phyloP scores from a whole-genome alignment of 345 rosid species.

The Aquilaria malaccensis region DNA sequence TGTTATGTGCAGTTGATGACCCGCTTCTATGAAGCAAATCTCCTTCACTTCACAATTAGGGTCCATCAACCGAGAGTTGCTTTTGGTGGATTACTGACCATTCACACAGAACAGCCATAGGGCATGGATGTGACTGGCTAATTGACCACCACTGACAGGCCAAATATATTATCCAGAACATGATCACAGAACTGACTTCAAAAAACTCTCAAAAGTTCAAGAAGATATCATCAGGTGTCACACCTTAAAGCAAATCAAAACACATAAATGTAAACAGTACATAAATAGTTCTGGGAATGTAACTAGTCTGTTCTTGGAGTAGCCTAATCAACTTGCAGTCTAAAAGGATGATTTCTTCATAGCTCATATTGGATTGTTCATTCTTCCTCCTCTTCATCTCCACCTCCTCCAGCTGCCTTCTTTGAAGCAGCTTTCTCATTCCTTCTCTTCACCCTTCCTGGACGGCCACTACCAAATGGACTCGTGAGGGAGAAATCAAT shows the following conservation, averaged over 20 bases:
- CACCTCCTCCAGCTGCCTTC: slow-evolving; percentile 65
- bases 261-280: too few relatives aligned
- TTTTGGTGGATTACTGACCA: slow-evolving; percentile 62
- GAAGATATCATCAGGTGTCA: too few relatives aligned
- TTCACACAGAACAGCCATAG: slow-evolving; percentile 34
- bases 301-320: too few relatives aligned
- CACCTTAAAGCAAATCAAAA: too few relatives aligned
- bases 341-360: too few relatives aligned
- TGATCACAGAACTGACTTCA: too few relatives aligned
- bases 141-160: slow-evolving; percentile 27
- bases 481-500: slow-evolving; percentile 64
- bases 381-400: slow-evolving; percentile 62
- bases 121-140: slow-evolving; percentile 38
- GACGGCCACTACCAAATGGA: slow-evolving; percentile 64
- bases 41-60: slow-evolving; percentile 12
- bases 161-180: too few relatives aligned
- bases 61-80: slow-evolving; percentile 14
- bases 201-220: too few relatives aligned
- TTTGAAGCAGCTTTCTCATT: slow-evolving; percentile 58
- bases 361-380: not conserved
- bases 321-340: too few relatives aligned
- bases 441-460: slow-evolving; percentile 70
- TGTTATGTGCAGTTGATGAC: slow-evolving; percentile 25
- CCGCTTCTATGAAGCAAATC: slow-evolving; percentile 20
- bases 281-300: too few relatives aligned